Conservation (phyloP, 225 moss, liverwort and hornwort species). For the Anthoceros angustus region DNA sequence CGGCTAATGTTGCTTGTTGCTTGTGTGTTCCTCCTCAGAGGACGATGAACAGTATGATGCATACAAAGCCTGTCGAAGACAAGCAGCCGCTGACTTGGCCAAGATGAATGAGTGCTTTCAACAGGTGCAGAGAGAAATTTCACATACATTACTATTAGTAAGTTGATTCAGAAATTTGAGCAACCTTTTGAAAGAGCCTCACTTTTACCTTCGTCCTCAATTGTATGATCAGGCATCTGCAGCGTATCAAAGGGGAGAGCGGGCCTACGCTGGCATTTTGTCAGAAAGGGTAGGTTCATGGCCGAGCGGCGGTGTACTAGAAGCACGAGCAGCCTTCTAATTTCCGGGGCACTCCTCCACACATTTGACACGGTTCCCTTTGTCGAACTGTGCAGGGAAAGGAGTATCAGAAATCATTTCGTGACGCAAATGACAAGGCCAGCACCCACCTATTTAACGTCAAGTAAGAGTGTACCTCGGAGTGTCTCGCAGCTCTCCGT, state of each 20-base stretch:
- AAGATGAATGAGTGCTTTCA: constrained; percentile 50
- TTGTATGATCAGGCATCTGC: constrained; percentile 35
- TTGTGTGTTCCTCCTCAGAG: constrained; percentile 9
- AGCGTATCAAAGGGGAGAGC: constrained; percentile 61
- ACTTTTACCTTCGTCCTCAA: background rate
- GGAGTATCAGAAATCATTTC: constrained; percentile 34
- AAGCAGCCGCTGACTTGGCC: constrained; percentile 39
- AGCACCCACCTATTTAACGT: constrained; percentile 51
- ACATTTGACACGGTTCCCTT: no score
- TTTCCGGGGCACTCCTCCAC: background rate
- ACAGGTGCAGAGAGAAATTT: constrained; percentile 22
- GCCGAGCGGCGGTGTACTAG: background rate
- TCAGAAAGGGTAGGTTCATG: constrained; percentile 33
- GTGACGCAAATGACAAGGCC: constrained; percentile 45
- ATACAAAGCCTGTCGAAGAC: constrained; percentile 32
- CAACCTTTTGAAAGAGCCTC: background rate
- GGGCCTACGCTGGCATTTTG: constrained; percentile 34
- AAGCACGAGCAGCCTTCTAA: background rate
- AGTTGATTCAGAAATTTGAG: background rate
- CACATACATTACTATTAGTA: background rate
- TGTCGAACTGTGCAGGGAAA: constrained; percentile 29
- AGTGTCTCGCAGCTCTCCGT: background rate
- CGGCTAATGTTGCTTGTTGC: background rate
- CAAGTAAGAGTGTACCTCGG: constrained; percentile 17
- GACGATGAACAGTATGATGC: constrained; percentile 32